Percentiles rank a stretch among this genome's conserved stretches.
Evolutionary conservation across 164 flowering plant species (phyloP).

Genomic region (Euptelea pleiosperma): DNA sequence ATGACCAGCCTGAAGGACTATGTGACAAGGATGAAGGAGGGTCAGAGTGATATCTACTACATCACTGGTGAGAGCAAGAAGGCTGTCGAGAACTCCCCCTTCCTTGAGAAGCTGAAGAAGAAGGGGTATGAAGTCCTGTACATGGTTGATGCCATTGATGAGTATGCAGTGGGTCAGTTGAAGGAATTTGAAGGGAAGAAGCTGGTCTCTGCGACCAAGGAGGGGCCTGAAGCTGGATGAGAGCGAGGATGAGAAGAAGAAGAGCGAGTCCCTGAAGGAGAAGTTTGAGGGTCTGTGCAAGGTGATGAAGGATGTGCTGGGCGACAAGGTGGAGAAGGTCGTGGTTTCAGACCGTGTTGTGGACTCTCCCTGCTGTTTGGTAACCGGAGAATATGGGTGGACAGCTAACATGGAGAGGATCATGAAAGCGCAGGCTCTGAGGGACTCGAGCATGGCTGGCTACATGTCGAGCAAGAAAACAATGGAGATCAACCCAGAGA

Average conservation of each 20-base stretch:
- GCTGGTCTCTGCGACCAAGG: constrained; percentile 68
- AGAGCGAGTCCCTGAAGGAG: constrained; percentile 39
- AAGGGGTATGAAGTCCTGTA: constrained; percentile 58
- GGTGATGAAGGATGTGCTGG: constrained; percentile 55
- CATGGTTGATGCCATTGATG: constrained; percentile 77
- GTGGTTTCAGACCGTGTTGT: constrained; percentile 50
- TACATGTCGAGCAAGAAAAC: constrained; percentile 51
- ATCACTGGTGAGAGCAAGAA: constrained; percentile 34
- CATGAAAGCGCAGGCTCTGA: constrained; percentile 46
- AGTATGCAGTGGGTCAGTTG: constrained; percentile 62
- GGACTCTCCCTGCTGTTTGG: constrained; percentile 10
- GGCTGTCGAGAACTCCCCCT: constrained; percentile 58
- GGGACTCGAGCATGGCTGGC: constrained; percentile 40
- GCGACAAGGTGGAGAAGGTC: constrained; percentile 46
- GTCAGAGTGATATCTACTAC: constrained; percentile 45
- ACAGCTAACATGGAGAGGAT: constrained; percentile 51
- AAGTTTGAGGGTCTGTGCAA: constrained; percentile 64
- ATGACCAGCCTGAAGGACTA: constrained; percentile 53
- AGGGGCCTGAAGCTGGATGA: constrained; percentile 62
- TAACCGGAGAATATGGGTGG: constrained; percentile 69
- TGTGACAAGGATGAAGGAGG: constrained; percentile 62
- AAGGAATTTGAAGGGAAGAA: constrained; percentile 76
- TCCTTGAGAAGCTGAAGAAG: constrained; percentile 53
- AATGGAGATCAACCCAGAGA: constrained; percentile 52
- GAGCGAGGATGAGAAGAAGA: constrained; percentile 54